These are phyloP conservation scores for Eutrema salsugineum DNA, from an alignment of 441 rosid species.

Conservation along the genomic window DNA sequence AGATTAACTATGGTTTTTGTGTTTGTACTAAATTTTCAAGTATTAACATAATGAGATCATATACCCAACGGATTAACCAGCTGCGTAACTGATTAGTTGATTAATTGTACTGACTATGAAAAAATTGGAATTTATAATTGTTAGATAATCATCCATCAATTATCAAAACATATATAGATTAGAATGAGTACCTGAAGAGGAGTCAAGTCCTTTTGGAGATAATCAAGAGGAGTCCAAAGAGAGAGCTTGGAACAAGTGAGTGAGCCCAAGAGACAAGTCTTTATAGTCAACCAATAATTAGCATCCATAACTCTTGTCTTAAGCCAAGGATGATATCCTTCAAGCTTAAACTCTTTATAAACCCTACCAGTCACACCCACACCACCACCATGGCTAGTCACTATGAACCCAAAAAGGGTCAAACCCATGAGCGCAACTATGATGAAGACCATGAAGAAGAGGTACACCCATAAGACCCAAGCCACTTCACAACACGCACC, in stretches of 20 bases:
- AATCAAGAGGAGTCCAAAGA: constrained; percentile 86
- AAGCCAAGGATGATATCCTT: constrained; percentile 83
- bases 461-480: constrained; percentile 87
- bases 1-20: background rate
- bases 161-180: background rate
- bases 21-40: background rate
- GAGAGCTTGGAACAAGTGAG: constrained; percentile 58
- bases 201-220: constrained; percentile 52
- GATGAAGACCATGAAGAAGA: constrained; percentile 69
- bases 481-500: constrained; percentile 81
- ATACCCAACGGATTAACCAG: background rate
- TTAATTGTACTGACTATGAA: background rate
- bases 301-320: constrained; percentile 51
- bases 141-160: background rate
- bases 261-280: constrained; percentile 70
- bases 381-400: constrained; percentile 75
- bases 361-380: constrained; percentile 56
- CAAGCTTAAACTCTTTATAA: constrained; percentile 66
- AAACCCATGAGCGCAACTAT: constrained; percentile 58
- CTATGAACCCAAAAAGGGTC: constrained; percentile 72
- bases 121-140: background rate
- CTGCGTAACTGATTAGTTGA: background rate
- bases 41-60: background rate
- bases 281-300: constrained; percentile 62
- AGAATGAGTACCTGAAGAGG: constrained; percentile 58